Base-by-base conservation (phyloP, 225 moss, liverwort and hornwort genomes). In the Sphagnum contortum region DNA sequence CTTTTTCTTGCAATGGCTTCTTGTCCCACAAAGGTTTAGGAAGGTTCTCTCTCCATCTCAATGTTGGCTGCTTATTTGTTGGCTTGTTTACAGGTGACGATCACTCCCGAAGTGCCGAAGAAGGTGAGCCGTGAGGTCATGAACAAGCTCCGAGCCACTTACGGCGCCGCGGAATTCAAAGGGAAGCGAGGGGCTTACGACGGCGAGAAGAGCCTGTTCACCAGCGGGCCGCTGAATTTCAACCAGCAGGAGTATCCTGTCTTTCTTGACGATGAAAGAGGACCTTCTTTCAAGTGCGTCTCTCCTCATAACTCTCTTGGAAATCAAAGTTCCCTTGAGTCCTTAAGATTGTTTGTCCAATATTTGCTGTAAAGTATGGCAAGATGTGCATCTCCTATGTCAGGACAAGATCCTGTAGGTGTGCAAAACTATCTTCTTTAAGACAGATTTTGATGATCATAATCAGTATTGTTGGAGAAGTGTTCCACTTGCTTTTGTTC, bases 141-240 rank as follows among this genome's bases (percentile, higher is more conserved):
- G 92, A 65, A 59, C 44, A 92, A 90, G 71, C 79, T 98, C 3
- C 86, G 81, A 2, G 88, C 87, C 48, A 91, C 90, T 0, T 92
- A 69, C 61, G 96, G 96, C 0, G 61, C 70, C 60, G 70, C 71
- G 48, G 81, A 85, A 64, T 77, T 87, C 4, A 76, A 74, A 2
- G 88, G 90, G 3, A 98, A 89, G 60, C 79, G 65, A 44, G 92
- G 88, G 9, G 96, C 92, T 0, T 98, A 90, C 64, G 96, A 98
- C 3, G 96, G 96, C 2, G 96, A 98, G 77, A 90, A 98, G 68
- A 80, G 87, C 3, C 62, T 98, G n/a, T 98, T 90, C 57, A 98
- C 86, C 3, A 92, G 87, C 47, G 96, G 96, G 3, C 50, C 76
- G 12, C 70, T 96, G 48, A 61, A 75, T 0, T 88, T 92, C 64